These are phyloP conservation scores for Trypanosoma cruzi DNA, from an alignment of 208 protist genomes.

Conservation along the genomic window DNA sequence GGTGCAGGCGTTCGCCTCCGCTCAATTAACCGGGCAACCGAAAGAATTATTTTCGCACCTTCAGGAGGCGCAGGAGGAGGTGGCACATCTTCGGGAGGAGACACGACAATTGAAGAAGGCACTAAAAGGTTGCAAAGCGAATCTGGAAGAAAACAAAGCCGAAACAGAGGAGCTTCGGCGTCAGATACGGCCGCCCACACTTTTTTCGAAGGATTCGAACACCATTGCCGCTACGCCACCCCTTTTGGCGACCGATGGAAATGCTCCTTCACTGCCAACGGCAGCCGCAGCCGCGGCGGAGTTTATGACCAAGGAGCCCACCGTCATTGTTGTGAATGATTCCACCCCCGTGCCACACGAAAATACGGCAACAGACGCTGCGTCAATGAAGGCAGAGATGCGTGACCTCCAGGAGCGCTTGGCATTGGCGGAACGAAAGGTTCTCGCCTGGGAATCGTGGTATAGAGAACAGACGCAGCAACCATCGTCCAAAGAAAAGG, in stretches of 20 bases:
- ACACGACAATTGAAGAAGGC: not conserved
- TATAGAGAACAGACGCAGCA: conserved; percentile 20
- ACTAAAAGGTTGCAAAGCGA: not conserved
- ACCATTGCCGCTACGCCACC: not conserved
- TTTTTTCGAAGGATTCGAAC: not conserved
- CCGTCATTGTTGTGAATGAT: not conserved
- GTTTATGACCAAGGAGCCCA: not conserved
- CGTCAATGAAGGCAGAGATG: not conserved
- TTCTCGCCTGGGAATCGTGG: conserved; percentile 70
- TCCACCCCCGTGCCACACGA: not conserved
- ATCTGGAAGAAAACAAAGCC: not conserved
- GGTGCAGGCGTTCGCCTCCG: not conserved
- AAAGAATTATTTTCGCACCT: not conserved
- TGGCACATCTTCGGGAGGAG: conserved; percentile 8
- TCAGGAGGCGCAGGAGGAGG: conserved; percentile 7
- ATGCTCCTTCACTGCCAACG: not conserved
- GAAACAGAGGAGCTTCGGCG: not conserved
- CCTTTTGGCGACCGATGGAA: not conserved
- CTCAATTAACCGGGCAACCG: not conserved
- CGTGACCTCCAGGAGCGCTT: conserved; percentile 35
- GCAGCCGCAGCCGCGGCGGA: not conserved
- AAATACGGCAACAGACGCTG: not conserved
- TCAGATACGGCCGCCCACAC: not conserved
- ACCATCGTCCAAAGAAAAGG: not conserved
- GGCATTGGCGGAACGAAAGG: conserved; percentile 35